Evolutionary conservation across 352 stramenopile genomes (phyloP).

Genomic region (Globisporangium middletonii): DNA sequence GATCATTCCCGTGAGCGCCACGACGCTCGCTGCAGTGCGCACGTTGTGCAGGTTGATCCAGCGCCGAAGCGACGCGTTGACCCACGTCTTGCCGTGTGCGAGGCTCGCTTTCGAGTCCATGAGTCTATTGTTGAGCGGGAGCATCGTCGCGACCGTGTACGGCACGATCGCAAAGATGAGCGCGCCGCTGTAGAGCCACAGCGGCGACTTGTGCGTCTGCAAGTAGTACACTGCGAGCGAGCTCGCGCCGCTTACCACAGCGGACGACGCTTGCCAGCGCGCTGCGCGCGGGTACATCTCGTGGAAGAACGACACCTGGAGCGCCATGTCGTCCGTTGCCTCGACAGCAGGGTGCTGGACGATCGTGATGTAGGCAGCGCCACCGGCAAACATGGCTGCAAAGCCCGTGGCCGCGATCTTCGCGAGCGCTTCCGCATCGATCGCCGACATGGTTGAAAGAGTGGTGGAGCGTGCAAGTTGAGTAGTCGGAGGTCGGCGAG

Average conservation of each 20-base stretch:
- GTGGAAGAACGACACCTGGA: constrained; percentile 23
- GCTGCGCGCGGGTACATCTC: constrained; percentile 22
- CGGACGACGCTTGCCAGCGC: constrained; percentile 12
- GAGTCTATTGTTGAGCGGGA: constrained; percentile 55
- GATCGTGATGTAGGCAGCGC: constrained; percentile 22
- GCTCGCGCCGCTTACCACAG: constrained; percentile 17
- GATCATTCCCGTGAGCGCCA: constrained; percentile 58
- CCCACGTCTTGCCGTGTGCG: constrained; percentile 33
- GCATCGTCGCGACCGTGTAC: constrained; percentile 65
- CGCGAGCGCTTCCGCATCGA: neutral
- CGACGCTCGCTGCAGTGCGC: constrained; percentile 38
- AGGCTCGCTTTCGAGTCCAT: constrained; percentile 39
- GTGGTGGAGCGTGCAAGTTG: neutral
- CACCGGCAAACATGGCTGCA: constrained; percentile 20
- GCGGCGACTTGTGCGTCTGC: constrained; percentile 3
- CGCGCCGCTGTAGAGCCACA: constrained; percentile 24
- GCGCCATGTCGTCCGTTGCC: constrained; percentile 1
- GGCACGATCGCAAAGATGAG: constrained; percentile 53
- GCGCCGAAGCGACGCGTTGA: constrained; percentile 40
- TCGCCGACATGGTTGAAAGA: neutral
- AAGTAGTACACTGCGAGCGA: constrained; percentile 15
- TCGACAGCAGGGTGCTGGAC: constrained; percentile 30
- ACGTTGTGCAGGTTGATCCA: constrained; percentile 58
- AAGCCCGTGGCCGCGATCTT: constrained; percentile 11
- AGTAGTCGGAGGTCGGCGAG: neutral